Percentiles rank a stretch among this genome's conserved stretches.
Evolutionary conservation across 2,329 filamentous ascomycete species (phyloP).

Genomic region (Hypoxylon sp.): DNA sequence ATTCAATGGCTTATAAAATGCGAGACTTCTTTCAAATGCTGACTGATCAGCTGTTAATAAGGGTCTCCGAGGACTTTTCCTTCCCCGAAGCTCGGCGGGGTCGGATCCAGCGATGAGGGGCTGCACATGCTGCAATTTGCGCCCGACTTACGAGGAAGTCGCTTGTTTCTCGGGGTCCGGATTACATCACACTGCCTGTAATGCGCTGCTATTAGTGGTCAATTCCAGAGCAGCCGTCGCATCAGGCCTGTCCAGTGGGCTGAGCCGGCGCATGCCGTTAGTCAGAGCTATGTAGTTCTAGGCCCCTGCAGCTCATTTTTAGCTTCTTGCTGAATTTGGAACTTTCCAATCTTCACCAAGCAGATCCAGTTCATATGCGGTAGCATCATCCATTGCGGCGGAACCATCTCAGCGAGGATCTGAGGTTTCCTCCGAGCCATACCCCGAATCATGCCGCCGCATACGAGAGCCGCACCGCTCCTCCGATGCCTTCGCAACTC

Average conservation of each 20-base stretch:
- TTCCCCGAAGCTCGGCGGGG: conserved; percentile 32
- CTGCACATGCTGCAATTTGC: not conserved
- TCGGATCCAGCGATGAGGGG: conserved; percentile 32
- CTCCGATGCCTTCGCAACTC: conserved; percentile 24
- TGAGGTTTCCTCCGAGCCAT: not conserved
- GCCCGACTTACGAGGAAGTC: not conserved
- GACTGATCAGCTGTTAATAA: conserved; percentile 33
- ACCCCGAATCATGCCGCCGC: conserved; percentile 37
- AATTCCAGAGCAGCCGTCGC: conserved; percentile 17
- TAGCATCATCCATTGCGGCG: not conserved
- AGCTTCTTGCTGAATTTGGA: conserved; percentile 36
- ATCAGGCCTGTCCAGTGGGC: conserved; percentile 5
- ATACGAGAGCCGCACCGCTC: conserved; percentile 29
- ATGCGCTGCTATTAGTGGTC: conserved; percentile 22
- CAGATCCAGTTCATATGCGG: not conserved
- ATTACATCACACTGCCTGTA: conserved; percentile 34
- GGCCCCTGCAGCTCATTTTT: conserved; percentile 10
- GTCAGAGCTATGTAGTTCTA: too few species aligned
- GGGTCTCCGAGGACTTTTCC: conserved; percentile 19
- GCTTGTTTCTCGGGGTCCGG: conserved; percentile 8
- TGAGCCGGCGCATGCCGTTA: conserved; percentile 29
- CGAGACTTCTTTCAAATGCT: conserved; percentile 40
- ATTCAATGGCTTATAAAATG: conserved; percentile 12
- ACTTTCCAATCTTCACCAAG: conserved; percentile 26
- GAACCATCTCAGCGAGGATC: not conserved